Evolutionary conservation across 2,329 filamentous ascomycete genomes (phyloP).

Genomic region (Aureobasidium uvarum): DNA sequence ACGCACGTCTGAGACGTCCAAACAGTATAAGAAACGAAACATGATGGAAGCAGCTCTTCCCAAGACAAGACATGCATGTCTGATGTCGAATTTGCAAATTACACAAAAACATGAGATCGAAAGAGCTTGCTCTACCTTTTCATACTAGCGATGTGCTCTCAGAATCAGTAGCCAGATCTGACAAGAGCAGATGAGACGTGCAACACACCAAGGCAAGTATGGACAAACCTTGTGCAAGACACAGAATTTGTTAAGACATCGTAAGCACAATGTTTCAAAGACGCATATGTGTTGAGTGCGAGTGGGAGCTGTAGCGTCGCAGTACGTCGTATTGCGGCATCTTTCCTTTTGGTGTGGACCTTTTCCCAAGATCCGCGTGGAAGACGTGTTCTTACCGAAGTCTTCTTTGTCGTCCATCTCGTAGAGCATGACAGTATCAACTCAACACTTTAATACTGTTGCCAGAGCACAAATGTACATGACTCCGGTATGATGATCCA

Average conservation of each 20-base stretch:
- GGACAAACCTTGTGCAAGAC: not conserved
- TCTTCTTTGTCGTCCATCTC: not conserved
- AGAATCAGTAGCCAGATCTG: not conserved
- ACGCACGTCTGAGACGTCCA: not conserved
- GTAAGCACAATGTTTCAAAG: not conserved
- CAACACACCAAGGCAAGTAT: not conserved
- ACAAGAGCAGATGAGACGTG: not conserved
- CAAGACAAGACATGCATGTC: not conserved
- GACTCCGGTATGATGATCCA: not conserved
- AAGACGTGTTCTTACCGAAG: not conserved
- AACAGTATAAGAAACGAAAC: not conserved
- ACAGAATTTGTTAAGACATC: not conserved
- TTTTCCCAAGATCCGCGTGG: not conserved
- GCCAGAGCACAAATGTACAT: not conserved
- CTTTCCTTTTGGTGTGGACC: not conserved
- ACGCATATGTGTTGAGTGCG: not conserved
- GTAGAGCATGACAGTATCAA: not conserved
- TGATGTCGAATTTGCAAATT: not conserved
- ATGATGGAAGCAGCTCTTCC: not conserved
- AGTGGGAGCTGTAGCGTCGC: not conserved
- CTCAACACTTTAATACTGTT: not conserved
- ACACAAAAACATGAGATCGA: not conserved
- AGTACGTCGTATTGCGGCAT: not conserved
- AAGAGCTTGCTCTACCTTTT: not conserved
- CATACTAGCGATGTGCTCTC: not conserved